Base-by-base conservation (phyloP, 139 green algal genomes). In the Micractinium sp. region DNA sequence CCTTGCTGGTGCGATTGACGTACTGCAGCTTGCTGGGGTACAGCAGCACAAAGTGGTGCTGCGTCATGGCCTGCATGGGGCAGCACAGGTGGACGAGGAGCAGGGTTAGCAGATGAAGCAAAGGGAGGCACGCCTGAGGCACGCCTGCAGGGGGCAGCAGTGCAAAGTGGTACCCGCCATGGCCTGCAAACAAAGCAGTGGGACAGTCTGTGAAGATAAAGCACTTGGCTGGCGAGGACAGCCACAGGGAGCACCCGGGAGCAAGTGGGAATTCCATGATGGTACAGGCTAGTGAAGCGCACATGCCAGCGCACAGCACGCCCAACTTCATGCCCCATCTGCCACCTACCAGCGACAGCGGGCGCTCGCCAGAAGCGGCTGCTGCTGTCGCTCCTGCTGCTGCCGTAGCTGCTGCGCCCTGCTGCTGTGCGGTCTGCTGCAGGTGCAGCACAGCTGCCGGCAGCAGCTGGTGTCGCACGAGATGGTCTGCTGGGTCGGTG, bases 31-130 rank as follows among this genome's bases (percentile, higher is more conserved):
- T 90, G 89, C 90, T 91, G 53, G 83, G 80, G 73, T 92, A 92
- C 35, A 98, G 91, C 88, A 98, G 90, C 77, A 98, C 84, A 41
- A 97, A 91, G 87, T 98, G 96, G 91, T 95, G 95, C 85, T 96
- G 93, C 12, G 93, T 98, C 74, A 96, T 76, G 1, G 92, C 93
- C 93, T 95, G 93, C 80, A 66, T 14, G 12, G 27, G 33, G 81
- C 33, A 56, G 56, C 36, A 38, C 3, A 5, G 35, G 35, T 36
- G 76, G 35, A 18, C 31, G 36, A 38, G 36, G 14, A 12, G 63
- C 22, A 27, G 63, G 63, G 3, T 31, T 71, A 12, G 18, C 63
- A 27, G 63, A 71, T 71, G 12, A 71, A 12, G 18, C 20, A 27
- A 16, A 27, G 63, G 60, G 63, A 71, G 20, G 63, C 63, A 25